phyloP scores from a whole-genome alignment of 129 eudicot species.

The Flaveria bidentis region DNA sequence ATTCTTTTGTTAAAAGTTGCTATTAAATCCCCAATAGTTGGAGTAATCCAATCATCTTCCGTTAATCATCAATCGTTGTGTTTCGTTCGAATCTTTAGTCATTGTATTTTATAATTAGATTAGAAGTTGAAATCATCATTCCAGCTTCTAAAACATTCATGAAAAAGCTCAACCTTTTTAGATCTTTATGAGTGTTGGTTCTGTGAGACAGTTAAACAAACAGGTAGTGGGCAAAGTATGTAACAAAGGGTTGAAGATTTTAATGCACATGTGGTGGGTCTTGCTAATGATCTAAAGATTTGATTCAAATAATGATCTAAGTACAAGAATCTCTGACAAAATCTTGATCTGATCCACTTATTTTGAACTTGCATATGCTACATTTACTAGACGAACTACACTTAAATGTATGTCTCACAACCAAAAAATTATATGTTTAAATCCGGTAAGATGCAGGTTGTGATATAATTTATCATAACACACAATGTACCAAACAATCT shows the following conservation, averaged over 20 bases:
- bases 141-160: no score
- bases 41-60: no score
- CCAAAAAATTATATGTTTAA: no score
- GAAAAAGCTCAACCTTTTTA: no score
- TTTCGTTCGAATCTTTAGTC: no score
- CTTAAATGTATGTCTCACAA: no score
- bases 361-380: neutral
- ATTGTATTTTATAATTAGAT: no score
- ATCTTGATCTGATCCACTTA: constrained; percentile 9
- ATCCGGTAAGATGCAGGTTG: no score
- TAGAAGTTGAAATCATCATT: no score
- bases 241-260: neutral
- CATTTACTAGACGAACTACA: no score
- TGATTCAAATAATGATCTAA: constrained; percentile 11
- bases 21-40: constrained; percentile 18
- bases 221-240: neutral
- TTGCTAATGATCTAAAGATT: neutral
- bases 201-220: neutral
- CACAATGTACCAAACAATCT: neutral
- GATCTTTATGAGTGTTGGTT: neutral
- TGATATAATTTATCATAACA: neutral
- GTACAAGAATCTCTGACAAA: constrained; percentile 21
- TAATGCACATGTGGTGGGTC: neutral
- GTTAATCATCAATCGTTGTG: no score
- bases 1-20: constrained; percentile 35